These are phyloP conservation scores for Hemileccinum rubropunctum DNA, from an alignment of 768 basidiomycete genomes.

Conservation along the genomic window DNA sequence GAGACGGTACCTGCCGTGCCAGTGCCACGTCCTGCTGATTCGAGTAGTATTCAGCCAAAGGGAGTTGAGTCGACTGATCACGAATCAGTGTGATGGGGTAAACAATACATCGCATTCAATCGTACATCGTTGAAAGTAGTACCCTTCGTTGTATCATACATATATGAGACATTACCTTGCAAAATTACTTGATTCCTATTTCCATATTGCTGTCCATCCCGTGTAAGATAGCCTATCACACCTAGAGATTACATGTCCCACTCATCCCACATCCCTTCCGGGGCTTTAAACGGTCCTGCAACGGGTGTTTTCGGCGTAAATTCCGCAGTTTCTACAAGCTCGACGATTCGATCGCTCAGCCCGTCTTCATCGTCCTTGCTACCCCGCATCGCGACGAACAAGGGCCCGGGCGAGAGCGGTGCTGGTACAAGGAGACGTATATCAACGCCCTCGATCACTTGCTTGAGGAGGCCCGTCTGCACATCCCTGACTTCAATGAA, in stretches of 20 bases:
- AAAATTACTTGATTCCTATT: slow-evolving; percentile 14
- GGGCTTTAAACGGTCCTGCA: slow-evolving; percentile 10
- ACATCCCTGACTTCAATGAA: slow-evolving; percentile 75
- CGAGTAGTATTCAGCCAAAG: neutral
- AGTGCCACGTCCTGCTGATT: neutral
- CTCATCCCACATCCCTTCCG: slow-evolving; percentile 57
- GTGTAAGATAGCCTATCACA: neutral
- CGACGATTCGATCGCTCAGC: slow-evolving; percentile 59
- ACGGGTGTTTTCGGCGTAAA: slow-evolving; percentile 38
- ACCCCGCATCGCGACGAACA: slow-evolving; percentile 66
- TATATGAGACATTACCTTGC: slow-evolving; percentile 12
- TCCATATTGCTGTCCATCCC: neutral
- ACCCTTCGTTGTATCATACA: slow-evolving; percentile 10
- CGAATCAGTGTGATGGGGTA: no score
- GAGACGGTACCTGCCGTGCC: neutral
- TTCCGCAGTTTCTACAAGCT: slow-evolving; percentile 68
- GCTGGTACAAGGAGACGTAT: slow-evolving; percentile 59
- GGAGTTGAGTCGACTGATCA: no score
- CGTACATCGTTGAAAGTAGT: no score
- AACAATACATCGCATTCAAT: no score
- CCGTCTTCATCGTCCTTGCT: slow-evolving; percentile 54
- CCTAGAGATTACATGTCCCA: slow-evolving; percentile 59
- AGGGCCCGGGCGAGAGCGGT: slow-evolving; percentile 35
- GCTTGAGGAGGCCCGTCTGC: slow-evolving; percentile 65
- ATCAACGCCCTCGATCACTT: slow-evolving; percentile 75